Evolutionary conservation across 2,329 filamentous ascomycete species (phyloP).

Genomic region (Teratosphaeria zuluensis): DNA sequence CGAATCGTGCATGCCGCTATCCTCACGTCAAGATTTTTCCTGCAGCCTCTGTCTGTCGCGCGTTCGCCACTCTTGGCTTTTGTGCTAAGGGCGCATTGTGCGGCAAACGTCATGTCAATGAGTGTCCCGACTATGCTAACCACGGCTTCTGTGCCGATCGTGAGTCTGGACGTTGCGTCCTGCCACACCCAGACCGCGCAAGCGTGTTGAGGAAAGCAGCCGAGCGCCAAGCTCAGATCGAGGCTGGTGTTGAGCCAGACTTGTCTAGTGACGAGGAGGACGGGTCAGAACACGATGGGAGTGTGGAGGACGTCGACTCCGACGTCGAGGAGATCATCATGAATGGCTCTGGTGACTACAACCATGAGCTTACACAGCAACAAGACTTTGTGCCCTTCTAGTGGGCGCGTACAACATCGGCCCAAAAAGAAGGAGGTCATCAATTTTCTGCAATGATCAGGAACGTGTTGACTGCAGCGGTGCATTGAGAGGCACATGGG

Average conservation of each 20-base stretch:
- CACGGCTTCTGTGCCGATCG: slow-evolving; percentile 71
- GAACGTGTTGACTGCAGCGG: neutral
- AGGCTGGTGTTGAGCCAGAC: slow-evolving; percentile 39
- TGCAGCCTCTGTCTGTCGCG: slow-evolving; percentile 68
- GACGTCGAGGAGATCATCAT: slow-evolving; percentile 21
- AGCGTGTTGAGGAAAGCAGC: slow-evolving; percentile 60
- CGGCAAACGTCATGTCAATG: slow-evolving; percentile 67
- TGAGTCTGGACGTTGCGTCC: slow-evolving; percentile 54
- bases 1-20: slow-evolving; percentile 77
- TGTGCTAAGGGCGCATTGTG: slow-evolving; percentile 75
- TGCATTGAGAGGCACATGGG: neutral
- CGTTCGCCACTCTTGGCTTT: slow-evolving; percentile 79
- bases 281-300: slow-evolving; percentile 38
- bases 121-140: slow-evolving; percentile 94
- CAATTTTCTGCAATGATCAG: neutral
- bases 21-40: slow-evolving; percentile 72
- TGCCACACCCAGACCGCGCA: slow-evolving; percentile 80
- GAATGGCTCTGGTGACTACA: slow-evolving; percentile 26
- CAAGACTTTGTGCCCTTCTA: slow-evolving; percentile 39
- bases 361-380: slow-evolving; percentile 42
- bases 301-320: slow-evolving; percentile 29
- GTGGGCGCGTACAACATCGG: neutral
- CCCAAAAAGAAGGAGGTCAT: neutral
- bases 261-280: slow-evolving; percentile 67
- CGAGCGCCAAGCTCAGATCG: slow-evolving; percentile 32